Base-by-base conservation (phyloP, 768 basidiomycete genomes). In the Russula emetica region DNA sequence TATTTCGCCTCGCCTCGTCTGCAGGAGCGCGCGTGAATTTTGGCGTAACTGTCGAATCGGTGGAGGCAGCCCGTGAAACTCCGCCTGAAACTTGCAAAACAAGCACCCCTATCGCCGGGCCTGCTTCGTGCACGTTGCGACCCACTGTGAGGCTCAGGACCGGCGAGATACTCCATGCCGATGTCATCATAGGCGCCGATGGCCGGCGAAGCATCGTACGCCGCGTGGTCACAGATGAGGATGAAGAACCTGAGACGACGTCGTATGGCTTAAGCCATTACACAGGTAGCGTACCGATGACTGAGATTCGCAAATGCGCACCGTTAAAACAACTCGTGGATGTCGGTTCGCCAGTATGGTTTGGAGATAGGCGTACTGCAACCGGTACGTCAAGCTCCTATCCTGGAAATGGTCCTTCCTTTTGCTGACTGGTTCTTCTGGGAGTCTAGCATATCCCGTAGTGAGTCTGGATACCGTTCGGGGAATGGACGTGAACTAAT, bases 151-250 rank as follows among this genome's bases (percentile, higher is more conserved):
- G 67, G 18, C 69, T 73, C 55, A 62, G 55, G 40, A 52, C 60
- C 14, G 72, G 72, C 44, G 68, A 71, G 44, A 61, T 70, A 24
- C 56, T 73, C 42, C 32, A 68, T 16, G 70, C 70, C 30, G 72
- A 73, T 51, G 56, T 73, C n/a, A 63, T 73, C 40, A 57, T 73
- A 28, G 72, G 71, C 28, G 71, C 71, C 22, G 71, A 72, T 62
- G 72, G 72, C 40, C 69, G 60, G 24, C 63, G 71, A 45, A 67
- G 67, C 47, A 59, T 70, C 28, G 51, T 68, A 18, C 63, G 72
- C 32, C 47, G 66, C 51, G 63, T 58, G 5, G 70, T 73, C 20
- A 61, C 70, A 14, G 78, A 76, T 0, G 74, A 73, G 0, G 76
- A 78, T 14, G 49, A 57, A 76, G 71, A 69, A 14, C 44, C 44